Percentiles rank a stretch among this genome's conserved stretches.
Conservation (phyloP, 2,329 filamentous ascomycete species). For the Aulographum hederae region DNA sequence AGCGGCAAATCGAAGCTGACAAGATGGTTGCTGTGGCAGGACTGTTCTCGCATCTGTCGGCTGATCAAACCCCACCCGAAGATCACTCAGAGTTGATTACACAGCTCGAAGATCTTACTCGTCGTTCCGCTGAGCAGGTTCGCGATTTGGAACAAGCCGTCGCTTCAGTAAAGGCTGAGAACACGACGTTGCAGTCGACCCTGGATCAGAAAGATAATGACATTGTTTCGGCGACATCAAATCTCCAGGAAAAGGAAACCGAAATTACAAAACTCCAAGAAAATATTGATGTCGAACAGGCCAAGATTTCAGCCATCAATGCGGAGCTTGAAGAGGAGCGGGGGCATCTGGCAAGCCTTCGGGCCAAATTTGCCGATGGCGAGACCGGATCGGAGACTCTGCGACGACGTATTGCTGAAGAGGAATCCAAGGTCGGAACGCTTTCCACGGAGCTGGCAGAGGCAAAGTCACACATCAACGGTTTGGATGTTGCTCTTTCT, state of each 20-base stretch:
- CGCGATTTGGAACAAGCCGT: conserved; percentile 27
- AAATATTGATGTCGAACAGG: conserved; percentile 27
- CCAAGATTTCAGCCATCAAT: conserved; percentile 24
- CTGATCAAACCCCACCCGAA: conserved; percentile 14
- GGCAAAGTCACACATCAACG: conserved; percentile 56
- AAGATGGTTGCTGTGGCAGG: conserved; percentile 13
- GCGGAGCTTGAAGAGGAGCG: conserved; percentile 46
- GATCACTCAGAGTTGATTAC: conserved; percentile 19
- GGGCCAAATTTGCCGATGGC: conserved; percentile 58
- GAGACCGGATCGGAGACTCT: conserved; percentile 64
- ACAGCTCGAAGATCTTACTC: conserved; percentile 25
- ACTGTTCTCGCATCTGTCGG: conserved; percentile 20
- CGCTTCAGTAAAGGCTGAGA: conserved; percentile 27
- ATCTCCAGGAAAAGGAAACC: conserved; percentile 19
- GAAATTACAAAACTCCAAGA: conserved; percentile 18
- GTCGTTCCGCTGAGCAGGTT: conserved; percentile 22
- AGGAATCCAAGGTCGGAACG: conserved; percentile 50
- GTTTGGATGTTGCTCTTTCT: conserved; percentile 57
- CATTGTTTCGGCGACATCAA: conserved; percentile 12
- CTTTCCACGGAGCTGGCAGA: conserved; percentile 55
- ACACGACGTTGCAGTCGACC: conserved; percentile 19
- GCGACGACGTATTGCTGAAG: conserved; percentile 54
- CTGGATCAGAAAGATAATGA: conserved; percentile 21
- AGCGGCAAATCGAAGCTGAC: conserved; percentile 26
- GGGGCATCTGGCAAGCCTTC: conserved; percentile 47